Percentiles rank a stretch among this genome's conserved stretches.
Evolutionary conservation across 345 rosid species (phyloP).

Genomic region (Leavenworthia alabamica): DNA sequence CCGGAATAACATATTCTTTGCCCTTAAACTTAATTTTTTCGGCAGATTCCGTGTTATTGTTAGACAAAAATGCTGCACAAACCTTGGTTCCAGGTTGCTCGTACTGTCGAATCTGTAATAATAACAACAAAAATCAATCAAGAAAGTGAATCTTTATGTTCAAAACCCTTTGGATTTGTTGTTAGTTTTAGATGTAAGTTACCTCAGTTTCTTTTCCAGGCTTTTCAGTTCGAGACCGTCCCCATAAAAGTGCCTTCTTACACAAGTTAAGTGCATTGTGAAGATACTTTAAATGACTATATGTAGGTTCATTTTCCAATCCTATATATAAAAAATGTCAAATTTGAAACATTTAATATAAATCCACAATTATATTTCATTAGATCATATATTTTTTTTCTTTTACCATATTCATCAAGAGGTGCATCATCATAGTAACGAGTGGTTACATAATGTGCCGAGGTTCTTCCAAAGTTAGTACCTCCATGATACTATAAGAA

Average conservation of each 20-base stretch:
- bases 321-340: conserved; percentile 29
- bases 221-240: conserved; percentile 30
- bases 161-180: conserved; percentile 33
- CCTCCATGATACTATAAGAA: conserved; percentile 80
- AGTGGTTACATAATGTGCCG: conserved; percentile 72
- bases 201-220: conserved; percentile 49
- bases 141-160: not conserved
- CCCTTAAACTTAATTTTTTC: conserved; percentile 51
- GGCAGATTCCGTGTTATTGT: conserved; percentile 44
- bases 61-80: conserved; percentile 83
- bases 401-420: conserved; percentile 77
- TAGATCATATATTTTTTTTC: not conserved
- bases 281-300: conserved; percentile 73
- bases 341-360: not conserved
- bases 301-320: conserved; percentile 66
- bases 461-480: conserved; percentile 79
- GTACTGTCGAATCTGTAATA: conserved; percentile 48
- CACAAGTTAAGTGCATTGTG: conserved; percentile 64
- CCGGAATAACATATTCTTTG: conserved; percentile 39
- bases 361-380: not conserved
- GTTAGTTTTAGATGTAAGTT: not conserved
- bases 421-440: conserved; percentile 97
- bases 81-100: conserved; percentile 42
- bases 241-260: conserved; percentile 72
- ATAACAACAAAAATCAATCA: not conserved